Conservation (phyloP, 177 flowering plant genomes). For the Vitis hybrid region DNA sequence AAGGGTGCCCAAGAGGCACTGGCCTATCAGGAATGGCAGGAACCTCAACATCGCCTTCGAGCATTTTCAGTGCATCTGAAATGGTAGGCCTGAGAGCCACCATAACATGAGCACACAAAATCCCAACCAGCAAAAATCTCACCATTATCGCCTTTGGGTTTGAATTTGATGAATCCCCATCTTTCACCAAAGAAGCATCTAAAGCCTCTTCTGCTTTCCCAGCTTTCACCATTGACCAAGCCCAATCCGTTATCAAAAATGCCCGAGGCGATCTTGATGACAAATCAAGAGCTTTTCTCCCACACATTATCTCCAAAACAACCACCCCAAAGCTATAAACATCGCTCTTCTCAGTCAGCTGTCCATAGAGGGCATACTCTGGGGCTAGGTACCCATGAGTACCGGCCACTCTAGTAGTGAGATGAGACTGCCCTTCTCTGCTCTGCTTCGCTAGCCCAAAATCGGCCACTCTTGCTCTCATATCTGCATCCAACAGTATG, state of each 20-base stretch:
- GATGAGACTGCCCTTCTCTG: slow-evolving; percentile 80
- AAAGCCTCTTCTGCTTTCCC: slow-evolving; percentile 52
- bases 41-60: slow-evolving; percentile 81
- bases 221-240: slow-evolving; percentile 61
- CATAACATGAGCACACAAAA: slow-evolving; percentile 83
- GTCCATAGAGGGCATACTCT: slow-evolving; percentile 78
- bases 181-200: slow-evolving; percentile 38
- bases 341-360: slow-evolving; percentile 81
- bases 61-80: slow-evolving; percentile 67
- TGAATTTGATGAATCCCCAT: slow-evolving; percentile 26
- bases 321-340: slow-evolving; percentile 85
- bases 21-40: slow-evolving; percentile 73
- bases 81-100: slow-evolving; percentile 79
- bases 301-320: slow-evolving; percentile 73
- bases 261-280: slow-evolving; percentile 39
- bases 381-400: slow-evolving; percentile 89
- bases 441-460: slow-evolving; percentile 78
- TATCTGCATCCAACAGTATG: slow-evolving; percentile 64
- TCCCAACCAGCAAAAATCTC: slow-evolving; percentile 67
- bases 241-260: slow-evolving; percentile 72
- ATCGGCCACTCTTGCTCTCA: slow-evolving; percentile 82
- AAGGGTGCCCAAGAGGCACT: slow-evolving; percentile 47
- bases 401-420: slow-evolving; percentile 79
- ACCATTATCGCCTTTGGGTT: slow-evolving; percentile 62
- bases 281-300: slow-evolving; percentile 71